Evolutionary conservation across 345 rosid genomes (phyloP).

Genomic region (Conringia planisiliqua): DNA sequence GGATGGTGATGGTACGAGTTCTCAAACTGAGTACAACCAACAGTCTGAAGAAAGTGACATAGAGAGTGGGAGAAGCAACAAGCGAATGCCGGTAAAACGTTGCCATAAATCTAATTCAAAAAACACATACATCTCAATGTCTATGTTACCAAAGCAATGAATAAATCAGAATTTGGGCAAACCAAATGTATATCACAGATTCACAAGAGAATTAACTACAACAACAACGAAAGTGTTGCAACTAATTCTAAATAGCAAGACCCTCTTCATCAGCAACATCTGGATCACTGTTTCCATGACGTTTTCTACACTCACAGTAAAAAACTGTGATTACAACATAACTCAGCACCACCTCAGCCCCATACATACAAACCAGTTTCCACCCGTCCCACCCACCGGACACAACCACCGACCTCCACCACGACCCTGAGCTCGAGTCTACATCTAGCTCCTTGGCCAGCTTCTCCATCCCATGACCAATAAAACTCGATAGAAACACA

Average conservation of each 20-base stretch:
- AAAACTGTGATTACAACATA: constrained; percentile 56
- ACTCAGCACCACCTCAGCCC: constrained; percentile 52
- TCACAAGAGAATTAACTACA: constrained; percentile 6
- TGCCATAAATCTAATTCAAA: not conserved
- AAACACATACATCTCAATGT: not conserved
- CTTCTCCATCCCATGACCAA: constrained; percentile 55
- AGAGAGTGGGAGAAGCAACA: no score
- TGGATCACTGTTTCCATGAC: constrained; percentile 13
- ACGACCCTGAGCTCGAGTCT: constrained; percentile 17
- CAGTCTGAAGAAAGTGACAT: no score
- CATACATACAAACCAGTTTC: constrained; percentile 49
- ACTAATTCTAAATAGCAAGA: constrained; percentile 13
- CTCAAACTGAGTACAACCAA: no score
- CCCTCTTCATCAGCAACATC: constrained; percentile 1
- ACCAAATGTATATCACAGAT: constrained; percentile 1
- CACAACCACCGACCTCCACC: constrained; percentile 39
- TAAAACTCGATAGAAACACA: constrained; percentile 40
- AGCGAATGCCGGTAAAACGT: not conserved
- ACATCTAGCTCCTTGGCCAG: constrained; percentile 38
- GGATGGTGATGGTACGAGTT: no score
- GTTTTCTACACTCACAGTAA: constrained; percentile 56
- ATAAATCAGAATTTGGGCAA: not conserved
- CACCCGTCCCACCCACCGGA: constrained; percentile 38
- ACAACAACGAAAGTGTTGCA: not conserved
- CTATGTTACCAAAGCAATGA: not conserved